Percentiles rank a stretch among this genome's conserved stretches.
phyloP scores from a whole-genome alignment of 1,284 basidiomycete genomes.

The Cutaneotrichosporon cavernicola region DNA sequence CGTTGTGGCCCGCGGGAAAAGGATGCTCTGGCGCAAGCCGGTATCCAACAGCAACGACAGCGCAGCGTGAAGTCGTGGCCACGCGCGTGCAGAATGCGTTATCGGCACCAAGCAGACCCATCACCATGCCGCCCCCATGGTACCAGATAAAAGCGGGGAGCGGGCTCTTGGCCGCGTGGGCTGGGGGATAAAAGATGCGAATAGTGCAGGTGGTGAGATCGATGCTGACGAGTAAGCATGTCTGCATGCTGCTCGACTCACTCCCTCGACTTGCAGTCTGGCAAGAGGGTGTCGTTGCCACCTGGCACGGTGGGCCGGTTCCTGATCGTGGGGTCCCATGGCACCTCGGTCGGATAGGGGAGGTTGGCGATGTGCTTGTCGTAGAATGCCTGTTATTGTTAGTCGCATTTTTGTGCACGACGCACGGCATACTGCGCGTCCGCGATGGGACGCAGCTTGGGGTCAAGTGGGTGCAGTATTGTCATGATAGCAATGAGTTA shows the following conservation, averaged over 20 bases:
- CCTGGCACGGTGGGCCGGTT: neutral
- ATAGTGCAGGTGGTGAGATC: neutral
- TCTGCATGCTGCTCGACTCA: neutral
- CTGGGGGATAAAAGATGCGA: neutral
- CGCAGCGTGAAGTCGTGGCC: conserved; percentile 45
- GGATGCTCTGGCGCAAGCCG: conserved; percentile 70
- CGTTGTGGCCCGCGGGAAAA: conserved; percentile 72
- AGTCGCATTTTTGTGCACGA: neutral
- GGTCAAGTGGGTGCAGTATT: too few relatives aligned
- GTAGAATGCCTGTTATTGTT: neutral
- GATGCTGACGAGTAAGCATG: neutral
- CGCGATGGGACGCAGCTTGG: too few relatives aligned
- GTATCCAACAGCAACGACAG: conserved; percentile 68
- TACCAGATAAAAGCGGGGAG: conserved; percentile 10
- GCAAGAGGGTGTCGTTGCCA: neutral
- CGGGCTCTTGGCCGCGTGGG: too few relatives aligned
- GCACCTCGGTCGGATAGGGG: neutral
- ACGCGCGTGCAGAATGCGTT: conserved; percentile 56
- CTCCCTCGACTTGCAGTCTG: neutral
- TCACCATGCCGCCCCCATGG: conserved; percentile 64
- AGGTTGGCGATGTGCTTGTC: neutral
- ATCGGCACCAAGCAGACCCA: conserved; percentile 63
- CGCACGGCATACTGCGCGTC: neutral
- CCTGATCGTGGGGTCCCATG: neutral
- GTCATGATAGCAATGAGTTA: too few relatives aligned